Conservation (phyloP, 768 basidiomycete genomes). For the Suillus decipiens region DNA sequence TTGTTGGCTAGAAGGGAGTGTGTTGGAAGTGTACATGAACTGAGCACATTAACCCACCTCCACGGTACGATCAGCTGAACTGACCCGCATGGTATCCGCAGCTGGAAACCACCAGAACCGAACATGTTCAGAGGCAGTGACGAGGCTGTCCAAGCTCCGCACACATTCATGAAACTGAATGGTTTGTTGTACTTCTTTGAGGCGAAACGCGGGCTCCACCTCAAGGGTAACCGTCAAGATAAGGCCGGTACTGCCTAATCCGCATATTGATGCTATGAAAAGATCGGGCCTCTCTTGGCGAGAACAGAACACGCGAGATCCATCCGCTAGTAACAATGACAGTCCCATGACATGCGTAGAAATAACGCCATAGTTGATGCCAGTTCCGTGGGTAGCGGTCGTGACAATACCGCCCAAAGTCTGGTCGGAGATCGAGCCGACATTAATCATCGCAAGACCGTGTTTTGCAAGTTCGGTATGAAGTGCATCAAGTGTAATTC, state of each 20-base stretch:
- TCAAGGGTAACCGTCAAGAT: constrained; percentile 77
- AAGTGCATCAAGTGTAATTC: constrained; percentile 75
- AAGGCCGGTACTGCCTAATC: constrained; percentile 88
- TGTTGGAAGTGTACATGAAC: constrained; percentile 14
- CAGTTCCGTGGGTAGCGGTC: constrained; percentile 95
- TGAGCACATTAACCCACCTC: constrained; percentile 56
- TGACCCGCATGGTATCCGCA: constrained; percentile 68
- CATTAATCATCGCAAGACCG: constrained; percentile 83
- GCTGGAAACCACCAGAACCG: constrained; percentile 96
- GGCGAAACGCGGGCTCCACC: constrained; percentile 79
- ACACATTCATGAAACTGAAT: constrained; percentile 65
- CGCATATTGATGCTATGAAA: constrained; percentile 89
- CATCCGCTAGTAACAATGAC: constrained; percentile 76
- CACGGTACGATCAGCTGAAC: constrained; percentile 69
- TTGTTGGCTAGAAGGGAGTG: constrained; percentile 45
- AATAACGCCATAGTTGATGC: constrained; percentile 75
- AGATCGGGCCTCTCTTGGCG: constrained; percentile 64
- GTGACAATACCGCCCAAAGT: constrained; percentile 90
- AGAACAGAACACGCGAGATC: constrained; percentile 68
- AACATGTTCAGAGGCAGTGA: constrained; percentile 78
- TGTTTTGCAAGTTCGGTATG: constrained; percentile 65
- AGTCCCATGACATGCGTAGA: constrained; percentile 79
- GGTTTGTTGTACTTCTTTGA: constrained; percentile 71
- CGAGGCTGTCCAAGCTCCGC: constrained; percentile 54
- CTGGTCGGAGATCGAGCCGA: constrained; percentile 97